These are phyloP conservation scores for Aspergillus hiratsukae DNA, from an alignment of 2,329 filamentous ascomycete species.

Conservation along the genomic window DNA sequence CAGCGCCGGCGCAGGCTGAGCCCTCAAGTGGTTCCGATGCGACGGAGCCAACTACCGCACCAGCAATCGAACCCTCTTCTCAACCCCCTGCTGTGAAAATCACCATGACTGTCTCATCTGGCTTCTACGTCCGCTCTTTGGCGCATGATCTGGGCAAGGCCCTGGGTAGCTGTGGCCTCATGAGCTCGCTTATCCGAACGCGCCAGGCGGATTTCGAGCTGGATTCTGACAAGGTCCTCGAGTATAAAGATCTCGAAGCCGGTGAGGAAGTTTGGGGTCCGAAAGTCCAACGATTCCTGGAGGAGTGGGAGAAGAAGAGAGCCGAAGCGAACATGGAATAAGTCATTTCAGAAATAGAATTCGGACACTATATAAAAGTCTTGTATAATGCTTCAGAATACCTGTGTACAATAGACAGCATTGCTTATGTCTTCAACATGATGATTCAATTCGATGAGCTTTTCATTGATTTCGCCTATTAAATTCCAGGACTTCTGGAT, in stretches of 20 bases:
- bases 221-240: conserved; percentile 65
- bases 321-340: conserved; percentile 12
- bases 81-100: conserved; percentile 70
- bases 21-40: conserved; percentile 4
- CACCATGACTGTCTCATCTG: conserved; percentile 87
- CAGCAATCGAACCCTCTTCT: conserved; percentile 8
- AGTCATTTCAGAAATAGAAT: not conserved
- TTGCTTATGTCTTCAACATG: not conserved
- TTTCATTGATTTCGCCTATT: not conserved
- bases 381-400: not conserved
- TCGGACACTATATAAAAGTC: not conserved
- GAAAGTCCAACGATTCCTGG: conserved; percentile 59
- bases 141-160: conserved; percentile 86
- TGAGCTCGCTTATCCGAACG: conserved; percentile 77
- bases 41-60: not conserved
- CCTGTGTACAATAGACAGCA: not conserved
- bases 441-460: not conserved
- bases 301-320: conserved; percentile 46
- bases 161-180: conserved; percentile 74
- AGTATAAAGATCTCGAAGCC: conserved; percentile 69
- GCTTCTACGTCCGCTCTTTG: conserved; percentile 93
- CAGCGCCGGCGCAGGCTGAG: conserved; percentile 16
- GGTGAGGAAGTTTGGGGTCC: conserved; percentile 81
- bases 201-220: conserved; percentile 78
- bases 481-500: not conserved